Evolutionary conservation across 2,329 filamentous ascomycete genomes (phyloP), one percentile per base, ranked within the genome.

Genomic region (Colletotrichum lini): DNA sequence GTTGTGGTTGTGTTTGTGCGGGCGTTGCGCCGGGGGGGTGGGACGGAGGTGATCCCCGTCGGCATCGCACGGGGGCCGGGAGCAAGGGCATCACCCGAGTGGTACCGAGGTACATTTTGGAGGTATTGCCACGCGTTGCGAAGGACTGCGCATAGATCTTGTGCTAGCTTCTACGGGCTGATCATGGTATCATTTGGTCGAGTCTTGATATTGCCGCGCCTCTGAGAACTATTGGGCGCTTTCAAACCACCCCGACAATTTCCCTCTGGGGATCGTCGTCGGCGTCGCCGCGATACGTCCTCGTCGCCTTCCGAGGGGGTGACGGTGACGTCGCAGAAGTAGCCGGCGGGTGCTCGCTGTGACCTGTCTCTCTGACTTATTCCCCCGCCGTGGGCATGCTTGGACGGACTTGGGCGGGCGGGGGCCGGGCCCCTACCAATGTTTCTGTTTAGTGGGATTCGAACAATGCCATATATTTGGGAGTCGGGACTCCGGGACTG

Each of bases 271-370:
- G 15, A 35, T 35, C 30, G 30, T 30, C 47, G 56, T 70, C 63
- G 67, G 62, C 26, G 67, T 67, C 56, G 67, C 56, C 56, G 49
- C 30, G 26, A 35, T 21, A 35, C 23, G 52, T 30, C 30, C 23
- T 35, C 30, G 49, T 23, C 40, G 42, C 56, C 56, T 47, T 56
- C 56, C 63, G 42, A 66, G 26, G 50, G 38, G 44, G 63, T 57
- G 62, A 61, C 56, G 44, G 63, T 57, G 62, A 61, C 56, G 63
- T 70, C 63, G 63, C 52, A 53, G 23, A 56, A 53, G 59, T 62
- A 21, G 21, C 59, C 45, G 47, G 16, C 42, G 52, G 50, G 18
- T 53, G 23, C 18, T 30, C 26, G 13, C 26, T 30, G 26, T 30
- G 26, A 30, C 35, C 30, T 56, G 30, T n/a, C 9, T 44, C 54